Evolutionary conservation across 108 stramenopile species (phyloP).

Genomic region (Pseudonitzschia pungens): DNA sequence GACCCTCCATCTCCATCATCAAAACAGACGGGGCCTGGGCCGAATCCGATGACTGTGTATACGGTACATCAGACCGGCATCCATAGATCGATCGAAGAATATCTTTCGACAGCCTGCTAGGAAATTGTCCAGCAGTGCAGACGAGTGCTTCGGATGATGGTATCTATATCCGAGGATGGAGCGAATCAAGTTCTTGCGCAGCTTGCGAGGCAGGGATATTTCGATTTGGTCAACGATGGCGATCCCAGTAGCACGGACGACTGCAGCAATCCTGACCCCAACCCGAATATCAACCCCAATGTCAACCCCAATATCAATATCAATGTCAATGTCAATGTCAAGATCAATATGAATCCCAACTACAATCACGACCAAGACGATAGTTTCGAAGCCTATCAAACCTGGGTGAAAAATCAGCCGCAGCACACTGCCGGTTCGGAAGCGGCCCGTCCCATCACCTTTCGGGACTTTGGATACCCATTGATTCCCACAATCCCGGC

Average conservation of each 20-base stretch:
- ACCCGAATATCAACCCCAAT: too few species aligned
- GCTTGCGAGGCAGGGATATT: not conserved
- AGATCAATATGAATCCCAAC: too few species aligned
- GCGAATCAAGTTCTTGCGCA: constrained; percentile 5
- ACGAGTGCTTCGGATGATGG: not conserved
- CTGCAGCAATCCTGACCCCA: not conserved
- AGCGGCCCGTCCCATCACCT: not conserved
- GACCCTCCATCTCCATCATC: too few species aligned
- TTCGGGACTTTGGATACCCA: not conserved
- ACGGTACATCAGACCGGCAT: too few species aligned
- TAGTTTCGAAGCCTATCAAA: not conserved
- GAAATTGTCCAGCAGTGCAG: too few species aligned
- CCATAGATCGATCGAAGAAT: too few species aligned
- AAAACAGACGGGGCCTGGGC: too few species aligned
- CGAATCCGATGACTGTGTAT: too few species aligned
- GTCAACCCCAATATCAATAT: too few species aligned
- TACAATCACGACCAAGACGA: not conserved
- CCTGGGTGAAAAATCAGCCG: not conserved
- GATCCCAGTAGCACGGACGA: not conserved
- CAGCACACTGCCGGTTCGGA: not conserved
- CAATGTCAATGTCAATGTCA: too few species aligned
- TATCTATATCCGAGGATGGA: constrained; percentile 7
- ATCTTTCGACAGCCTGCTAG: too few species aligned
- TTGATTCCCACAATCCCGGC: not conserved
- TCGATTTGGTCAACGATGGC: not conserved